Conservation (phyloP, 1,284 basidiomycete species). For the Ceratobasidium sp. region DNA sequence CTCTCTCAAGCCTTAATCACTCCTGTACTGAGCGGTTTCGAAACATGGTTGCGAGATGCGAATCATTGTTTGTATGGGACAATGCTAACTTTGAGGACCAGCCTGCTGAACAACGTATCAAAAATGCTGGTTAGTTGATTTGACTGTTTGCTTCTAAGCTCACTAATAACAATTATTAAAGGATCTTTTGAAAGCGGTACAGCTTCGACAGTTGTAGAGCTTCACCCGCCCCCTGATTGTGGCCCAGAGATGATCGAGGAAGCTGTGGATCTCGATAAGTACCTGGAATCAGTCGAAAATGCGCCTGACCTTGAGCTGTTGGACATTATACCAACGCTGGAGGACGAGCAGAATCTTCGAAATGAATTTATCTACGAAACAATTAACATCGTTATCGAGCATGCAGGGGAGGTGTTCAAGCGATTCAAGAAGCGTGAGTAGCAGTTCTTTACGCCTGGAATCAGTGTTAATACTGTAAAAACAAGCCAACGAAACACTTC, state of each 20-base stretch:
- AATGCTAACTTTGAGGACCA: neutral
- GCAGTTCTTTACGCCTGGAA: too few species aligned
- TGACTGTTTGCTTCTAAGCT: neutral
- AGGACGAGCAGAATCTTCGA: neutral
- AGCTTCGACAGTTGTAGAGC: neutral
- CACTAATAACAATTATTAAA: too few species aligned
- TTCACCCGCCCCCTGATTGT: neutral
- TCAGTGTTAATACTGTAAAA: too few species aligned
- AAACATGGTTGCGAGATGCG: neutral
- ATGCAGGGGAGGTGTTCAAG: neutral
- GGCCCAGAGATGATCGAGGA: neutral
- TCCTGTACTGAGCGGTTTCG: neutral
- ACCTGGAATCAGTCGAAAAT: neutral
- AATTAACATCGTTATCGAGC: neutral
- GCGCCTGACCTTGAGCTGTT: neutral
- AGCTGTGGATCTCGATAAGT: neutral
- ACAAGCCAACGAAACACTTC: neutral
- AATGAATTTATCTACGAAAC: neutral
- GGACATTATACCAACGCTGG: neutral
- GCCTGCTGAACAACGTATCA: neutral
- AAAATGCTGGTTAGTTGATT: neutral
- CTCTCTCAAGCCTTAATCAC: neutral
- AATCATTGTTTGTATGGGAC: neutral
- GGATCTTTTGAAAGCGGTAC: neutral
- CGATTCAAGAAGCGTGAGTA: neutral